Base-by-base conservation (phyloP, 1,139 yeast genomes). In the Yamadazyma epiphylla region DNA sequence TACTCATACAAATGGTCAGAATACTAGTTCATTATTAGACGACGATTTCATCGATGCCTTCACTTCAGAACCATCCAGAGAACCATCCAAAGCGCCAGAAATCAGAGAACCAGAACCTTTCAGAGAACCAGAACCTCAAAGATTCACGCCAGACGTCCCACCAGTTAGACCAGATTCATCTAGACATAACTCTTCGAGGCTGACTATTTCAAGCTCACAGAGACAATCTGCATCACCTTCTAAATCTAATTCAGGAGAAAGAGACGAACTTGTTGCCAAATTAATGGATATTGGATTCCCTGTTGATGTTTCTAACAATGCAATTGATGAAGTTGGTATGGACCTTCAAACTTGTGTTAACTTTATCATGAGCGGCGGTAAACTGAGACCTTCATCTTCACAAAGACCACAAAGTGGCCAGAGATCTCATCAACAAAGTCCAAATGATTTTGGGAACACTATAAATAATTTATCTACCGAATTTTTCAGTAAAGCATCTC, bases 271-370 rank as follows among this genome's bases (percentile, higher is more conserved):
- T 3, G 53, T 85, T 15, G 91, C 91, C 0, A 85, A 79, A 43
- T 61, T 86, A 31, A 57, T 85, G 1, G 94, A 86, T 39, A 85
- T 86, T 74, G 95, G 95, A 2, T 86, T 86, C 46, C 58, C 80
- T 1, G 59, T 72, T 1, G 80, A 76, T 2, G 75, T 70, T 30
- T 77, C 94, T 4, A 70, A 66, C 25, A 60, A 62, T 6, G 94
- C 95, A 0, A 64, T 86, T 25, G 64, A 61, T 13, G 53, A 60
- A 14, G 56, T 63, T n/a, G 91, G 89, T 0, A 45, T 68, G 16
- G 75, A 82, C 43, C 62, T 84, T 9, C 76, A 80, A 41, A 69
- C 64, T 23, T 89, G 95, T 23, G 82, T 84, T 22, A 78, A 79
- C 31, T 74, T 61, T 39, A 63, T 86, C 26, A 80, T 85, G 86